These are phyloP conservation scores for Fusarium sp. DNA, from an alignment of 2,329 filamentous ascomycete species.

Conservation along the genomic window DNA sequence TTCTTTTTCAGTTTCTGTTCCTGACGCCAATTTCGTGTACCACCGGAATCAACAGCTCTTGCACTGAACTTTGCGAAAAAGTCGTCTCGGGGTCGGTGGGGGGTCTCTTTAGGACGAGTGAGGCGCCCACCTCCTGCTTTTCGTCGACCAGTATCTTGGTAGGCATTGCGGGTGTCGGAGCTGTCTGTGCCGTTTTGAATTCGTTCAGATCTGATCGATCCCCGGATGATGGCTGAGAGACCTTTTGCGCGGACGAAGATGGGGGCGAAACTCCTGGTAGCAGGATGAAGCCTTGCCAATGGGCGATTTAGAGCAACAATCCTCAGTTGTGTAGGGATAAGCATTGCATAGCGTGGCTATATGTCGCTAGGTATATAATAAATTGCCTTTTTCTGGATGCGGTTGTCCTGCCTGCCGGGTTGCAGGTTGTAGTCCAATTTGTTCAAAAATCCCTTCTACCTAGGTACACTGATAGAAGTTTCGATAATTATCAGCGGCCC, in stretches of 20 bases:
- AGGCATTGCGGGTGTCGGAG: neutral
- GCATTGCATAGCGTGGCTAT: constrained; percentile 42
- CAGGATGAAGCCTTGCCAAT: constrained; percentile 7
- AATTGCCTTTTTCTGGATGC: neutral
- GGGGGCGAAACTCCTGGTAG: constrained; percentile 19
- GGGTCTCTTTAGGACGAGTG: neutral
- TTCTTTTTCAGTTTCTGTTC: constrained; percentile 62
- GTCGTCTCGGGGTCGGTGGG: constrained; percentile 18
- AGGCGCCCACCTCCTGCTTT: neutral
- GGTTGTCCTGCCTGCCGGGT: neutral
- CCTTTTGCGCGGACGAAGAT: constrained; percentile 43
- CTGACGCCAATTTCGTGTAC: constrained; percentile 44
- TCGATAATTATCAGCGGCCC: constrained; percentile 3
- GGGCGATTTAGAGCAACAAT: constrained; percentile 33
- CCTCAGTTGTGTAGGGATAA: constrained; percentile 35
- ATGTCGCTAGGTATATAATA: neutral
- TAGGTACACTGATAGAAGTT: constrained; percentile 4
- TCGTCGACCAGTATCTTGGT: neutral
- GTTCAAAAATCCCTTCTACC: neutral
- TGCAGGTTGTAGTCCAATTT: neutral
- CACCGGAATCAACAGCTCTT: constrained; percentile 41
- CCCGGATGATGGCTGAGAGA: constrained; percentile 75
- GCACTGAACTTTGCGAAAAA: constrained; percentile 37
- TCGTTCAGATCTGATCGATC: constrained; percentile 63
- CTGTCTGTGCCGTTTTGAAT: constrained; percentile 37